phyloP scores from a whole-genome alignment of 164 flowering plant genomes.

The Vitis riparia region DNA sequence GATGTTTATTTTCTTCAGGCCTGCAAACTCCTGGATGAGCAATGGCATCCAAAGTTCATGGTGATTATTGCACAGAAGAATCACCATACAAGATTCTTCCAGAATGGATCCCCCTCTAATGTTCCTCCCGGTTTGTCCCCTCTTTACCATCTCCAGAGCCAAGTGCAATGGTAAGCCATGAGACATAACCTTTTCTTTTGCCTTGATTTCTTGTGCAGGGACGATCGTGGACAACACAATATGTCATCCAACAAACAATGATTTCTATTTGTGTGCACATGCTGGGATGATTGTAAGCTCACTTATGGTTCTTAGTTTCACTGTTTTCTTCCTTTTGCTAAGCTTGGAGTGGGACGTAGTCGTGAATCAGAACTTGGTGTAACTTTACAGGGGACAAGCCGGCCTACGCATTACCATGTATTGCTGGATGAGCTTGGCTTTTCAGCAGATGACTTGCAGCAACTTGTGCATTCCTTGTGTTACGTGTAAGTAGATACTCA shows the following conservation, averaged over 20 bases:
- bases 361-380: too few species aligned
- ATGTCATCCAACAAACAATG: slow-evolving; percentile 1
- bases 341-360: too few species aligned
- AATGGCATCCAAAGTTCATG: slow-evolving; percentile 52
- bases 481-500: background rate
- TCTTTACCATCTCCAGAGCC: background rate
- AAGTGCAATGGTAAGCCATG: too few species aligned
- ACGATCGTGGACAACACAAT: background rate
- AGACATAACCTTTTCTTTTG: too few species aligned
- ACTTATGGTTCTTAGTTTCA: background rate
- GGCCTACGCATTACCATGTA: slow-evolving; percentile 8
- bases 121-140: slow-evolving; percentile 58
- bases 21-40: slow-evolving; percentile 52
- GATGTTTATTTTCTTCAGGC: slow-evolving; percentile 31
- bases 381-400: slow-evolving; percentile 1
- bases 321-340: too few species aligned
- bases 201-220: background rate
- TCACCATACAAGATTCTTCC: slow-evolving; percentile 72
- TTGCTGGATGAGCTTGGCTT: slow-evolving; percentile 2
- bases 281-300: slow-evolving; percentile 10
- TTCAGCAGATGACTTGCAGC: slow-evolving; percentile 3
- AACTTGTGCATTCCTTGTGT: slow-evolving; percentile 1
- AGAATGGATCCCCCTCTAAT: slow-evolving; percentile 47
- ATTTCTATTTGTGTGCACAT: slow-evolving; percentile 8
- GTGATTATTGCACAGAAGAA: slow-evolving; percentile 68